Conservation (phyloP, 257 asterid species). For the Cinchona pubescens region DNA sequence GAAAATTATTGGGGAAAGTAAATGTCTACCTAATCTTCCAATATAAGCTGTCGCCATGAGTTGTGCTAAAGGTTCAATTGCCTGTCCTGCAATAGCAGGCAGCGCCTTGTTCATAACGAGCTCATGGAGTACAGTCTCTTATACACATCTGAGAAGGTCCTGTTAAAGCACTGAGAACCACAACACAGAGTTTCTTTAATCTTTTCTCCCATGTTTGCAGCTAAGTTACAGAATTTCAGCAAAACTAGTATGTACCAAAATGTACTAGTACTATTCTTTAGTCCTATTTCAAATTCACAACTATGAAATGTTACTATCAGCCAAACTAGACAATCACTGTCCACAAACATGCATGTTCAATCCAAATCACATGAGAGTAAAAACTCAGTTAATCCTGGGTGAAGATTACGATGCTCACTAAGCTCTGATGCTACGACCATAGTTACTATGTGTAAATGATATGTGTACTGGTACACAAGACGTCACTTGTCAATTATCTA, state of each 20-base stretch:
- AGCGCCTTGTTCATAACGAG: constrained; percentile 33
- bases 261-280: too few species aligned
- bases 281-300: neutral
- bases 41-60: constrained; percentile 39
- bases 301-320: neutral
- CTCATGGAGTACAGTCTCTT: constrained; percentile 29
- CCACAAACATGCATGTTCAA: neutral
- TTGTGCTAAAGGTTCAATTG: constrained; percentile 38
- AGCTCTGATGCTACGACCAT: neutral
- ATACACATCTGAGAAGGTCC: too few species aligned
- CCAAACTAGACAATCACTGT: neutral
- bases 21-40: constrained; percentile 33
- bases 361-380: neutral
- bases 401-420: neutral
- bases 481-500: too few species aligned
- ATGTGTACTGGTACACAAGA: too few species aligned
- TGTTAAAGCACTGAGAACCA: constrained; percentile 25
- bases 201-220: neutral
- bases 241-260: neutral
- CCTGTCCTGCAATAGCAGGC: constrained; percentile 47
- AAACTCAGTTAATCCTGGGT: neutral
- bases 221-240: neutral
- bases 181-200: neutral
- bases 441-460: too few species aligned
- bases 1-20: neutral